Base-by-base conservation (phyloP, 495 filamentous ascomycete species). In the Articulospora tetracladia region DNA sequence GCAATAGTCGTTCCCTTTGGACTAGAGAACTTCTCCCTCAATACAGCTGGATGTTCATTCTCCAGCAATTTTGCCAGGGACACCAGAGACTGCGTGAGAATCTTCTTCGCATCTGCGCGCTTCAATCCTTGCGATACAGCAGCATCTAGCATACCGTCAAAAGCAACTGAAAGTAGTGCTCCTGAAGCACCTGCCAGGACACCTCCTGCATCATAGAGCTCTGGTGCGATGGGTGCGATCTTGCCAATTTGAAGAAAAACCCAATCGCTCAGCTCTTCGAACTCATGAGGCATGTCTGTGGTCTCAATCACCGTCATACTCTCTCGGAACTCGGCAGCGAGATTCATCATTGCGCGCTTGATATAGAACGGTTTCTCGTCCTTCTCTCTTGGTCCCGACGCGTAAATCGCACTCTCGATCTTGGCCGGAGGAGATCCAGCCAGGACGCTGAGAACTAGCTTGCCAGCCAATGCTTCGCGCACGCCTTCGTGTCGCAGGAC, bases 1-100 rank as follows among this genome's bases (percentile, higher is more conserved):
- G 82, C 86, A 63, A 92, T 92, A 10, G 88, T 93, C 66, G 89
- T 92, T 3, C 90, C 90, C 2, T 87, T 90, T 0, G 90, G 90
- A 17, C 89, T 92, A 57, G 78, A 82, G 19, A 92, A 86, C 74
- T 89, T 91, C 58, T 93, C 90, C 58, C 85, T 76, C 53, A 93
- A 68, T 36, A 92, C 68, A 24, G 90, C 90, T 7, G 90, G 90
- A 54, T 66, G 61, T 23, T 61, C 53, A 10, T 89, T 88, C 32
- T 67, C 60, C 30, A 67, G 36, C 44, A 67, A 52, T 28, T 46
- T 67, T 1, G 88, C 86, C 10, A 88, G 79, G 12, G 90, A 89
- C 62, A 83, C 76, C 76, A 80, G 81, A 15, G 84, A 86, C 74
- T 93, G 90, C 24, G 90, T 89, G 49, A 90, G 87, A 85, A 93